Conservation (phyloP, 1,139 yeast genomes). For the Suhomyces bokatorum region DNA sequence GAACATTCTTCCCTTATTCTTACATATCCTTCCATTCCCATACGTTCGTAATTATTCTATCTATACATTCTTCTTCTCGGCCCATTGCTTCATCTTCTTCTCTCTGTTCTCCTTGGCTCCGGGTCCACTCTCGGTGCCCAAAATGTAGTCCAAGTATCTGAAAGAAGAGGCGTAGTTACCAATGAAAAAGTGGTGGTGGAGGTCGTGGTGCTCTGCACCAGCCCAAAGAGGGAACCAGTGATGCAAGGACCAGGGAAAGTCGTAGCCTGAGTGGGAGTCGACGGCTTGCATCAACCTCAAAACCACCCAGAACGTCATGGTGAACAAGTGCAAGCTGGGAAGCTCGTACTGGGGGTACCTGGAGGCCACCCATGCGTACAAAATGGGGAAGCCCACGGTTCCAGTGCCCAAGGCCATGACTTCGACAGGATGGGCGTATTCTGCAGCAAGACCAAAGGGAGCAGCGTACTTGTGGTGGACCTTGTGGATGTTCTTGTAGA, state of each 20-base stretch:
- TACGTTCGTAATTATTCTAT: too few relatives aligned
- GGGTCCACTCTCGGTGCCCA: constrained; percentile 82
- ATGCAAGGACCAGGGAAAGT: constrained; percentile 93
- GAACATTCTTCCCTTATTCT: too few relatives aligned
- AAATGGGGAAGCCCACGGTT: constrained; percentile 88
- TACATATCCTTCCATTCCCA: too few relatives aligned
- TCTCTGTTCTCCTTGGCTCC: constrained; percentile 66
- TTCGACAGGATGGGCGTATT: constrained; percentile 94
- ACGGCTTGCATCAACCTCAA: constrained; percentile 90
- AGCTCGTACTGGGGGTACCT: constrained; percentile 44
- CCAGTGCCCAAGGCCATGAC: constrained; percentile 90
- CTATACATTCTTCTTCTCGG: constrained; percentile 33
- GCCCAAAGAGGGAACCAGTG: constrained; percentile 95
- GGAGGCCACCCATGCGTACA: constrained; percentile 45
- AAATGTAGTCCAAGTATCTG: constrained; percentile 87
- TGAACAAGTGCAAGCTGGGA: constrained; percentile 76
- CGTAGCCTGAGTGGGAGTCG: constrained; percentile 96
- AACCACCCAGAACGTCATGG: constrained; percentile 85
- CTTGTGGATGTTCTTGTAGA: constrained; percentile 89
- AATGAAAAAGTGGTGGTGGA: constrained; percentile 89
- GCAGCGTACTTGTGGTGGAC: constrained; percentile 97
- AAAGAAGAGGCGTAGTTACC: constrained; percentile 93
- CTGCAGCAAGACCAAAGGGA: constrained; percentile 95
- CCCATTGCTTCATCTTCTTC: constrained; percentile 50
- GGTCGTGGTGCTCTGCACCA: constrained; percentile 97